Percentiles rank a stretch among this genome's conserved stretches.
Evolutionary conservation across 495 filamentous ascomycete genomes (phyloP).

Genomic region (Neurospora hispaniola): DNA sequence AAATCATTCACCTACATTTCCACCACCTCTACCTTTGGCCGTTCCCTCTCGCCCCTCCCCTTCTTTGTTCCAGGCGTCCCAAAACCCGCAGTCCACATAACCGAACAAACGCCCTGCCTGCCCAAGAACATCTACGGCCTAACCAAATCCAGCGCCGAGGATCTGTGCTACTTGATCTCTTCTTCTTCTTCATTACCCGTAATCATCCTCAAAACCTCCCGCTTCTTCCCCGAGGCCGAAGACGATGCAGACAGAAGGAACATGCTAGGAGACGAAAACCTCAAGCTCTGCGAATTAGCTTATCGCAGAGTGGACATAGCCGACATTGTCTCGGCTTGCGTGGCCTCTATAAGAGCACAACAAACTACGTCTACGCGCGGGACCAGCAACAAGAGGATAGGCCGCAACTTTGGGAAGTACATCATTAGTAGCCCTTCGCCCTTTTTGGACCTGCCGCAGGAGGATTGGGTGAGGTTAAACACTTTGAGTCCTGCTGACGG

Average conservation of each 20-base stretch:
- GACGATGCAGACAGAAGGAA: slow-evolving; percentile 9
- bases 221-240: slow-evolving; percentile 25
- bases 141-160: slow-evolving; percentile 21
- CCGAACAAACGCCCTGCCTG: slow-evolving; percentile 10
- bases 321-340: slow-evolving; percentile 18
- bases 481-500: not conserved
- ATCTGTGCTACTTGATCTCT: slow-evolving; percentile 14
- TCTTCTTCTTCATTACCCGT: slow-evolving; percentile 1
- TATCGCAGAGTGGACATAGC: slow-evolving; percentile 20
- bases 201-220: slow-evolving; percentile 16
- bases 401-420: slow-evolving; percentile 9
- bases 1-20: slow-evolving; percentile 20
- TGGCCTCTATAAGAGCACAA: slow-evolving; percentile 2
- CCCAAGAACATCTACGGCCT: slow-evolving; percentile 25
- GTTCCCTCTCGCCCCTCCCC: slow-evolving; percentile 6
- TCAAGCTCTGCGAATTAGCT: slow-evolving; percentile 23
- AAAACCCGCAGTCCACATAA: slow-evolving; percentile 16
- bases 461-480: not conserved
- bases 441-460: not conserved
- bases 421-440: slow-evolving; percentile 17
- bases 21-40: slow-evolving; percentile 23
- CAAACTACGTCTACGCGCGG: not conserved
- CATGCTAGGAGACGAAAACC: slow-evolving; percentile 12
- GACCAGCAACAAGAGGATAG: not conserved
- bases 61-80: slow-evolving; percentile 4